phyloP scores from a whole-genome alignment of 352 stramenopile species.

The Phytophthora europaea region DNA sequence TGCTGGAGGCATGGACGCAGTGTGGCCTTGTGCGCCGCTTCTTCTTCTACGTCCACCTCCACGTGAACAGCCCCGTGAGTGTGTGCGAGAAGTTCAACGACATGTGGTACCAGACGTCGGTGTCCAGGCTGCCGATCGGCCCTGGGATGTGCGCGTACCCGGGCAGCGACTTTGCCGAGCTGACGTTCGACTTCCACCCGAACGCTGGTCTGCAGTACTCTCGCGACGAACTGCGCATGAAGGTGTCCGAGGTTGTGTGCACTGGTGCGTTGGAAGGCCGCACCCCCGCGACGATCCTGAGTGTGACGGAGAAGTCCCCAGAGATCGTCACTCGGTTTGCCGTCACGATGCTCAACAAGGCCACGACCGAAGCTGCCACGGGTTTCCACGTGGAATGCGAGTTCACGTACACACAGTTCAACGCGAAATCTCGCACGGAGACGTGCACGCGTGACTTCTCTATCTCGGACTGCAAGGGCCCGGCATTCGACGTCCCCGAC shows the following conservation, averaged over 20 bases:
- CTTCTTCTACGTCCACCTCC: slow-evolving; percentile 61
- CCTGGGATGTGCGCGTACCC: slow-evolving; percentile 59
- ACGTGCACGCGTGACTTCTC: slow-evolving; percentile 57
- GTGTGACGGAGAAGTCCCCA: slow-evolving; percentile 32
- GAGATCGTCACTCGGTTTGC: slow-evolving; percentile 68
- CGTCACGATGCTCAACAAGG: slow-evolving; percentile 57
- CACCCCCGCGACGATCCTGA: slow-evolving; percentile 45
- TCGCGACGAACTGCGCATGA: slow-evolving; percentile 45
- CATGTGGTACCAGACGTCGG: slow-evolving; percentile 76
- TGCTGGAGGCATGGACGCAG: neutral
- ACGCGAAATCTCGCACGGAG: slow-evolving; percentile 28
- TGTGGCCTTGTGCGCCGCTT: neutral
- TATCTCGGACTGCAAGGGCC: slow-evolving; percentile 70
- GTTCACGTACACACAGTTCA: slow-evolving; percentile 63
- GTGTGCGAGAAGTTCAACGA: slow-evolving; percentile 66
- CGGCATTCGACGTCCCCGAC: slow-evolving; percentile 55
- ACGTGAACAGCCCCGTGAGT: slow-evolving; percentile 53
- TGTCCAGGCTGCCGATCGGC: slow-evolving; percentile 43
- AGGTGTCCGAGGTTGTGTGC: slow-evolving; percentile 58
- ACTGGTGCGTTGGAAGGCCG: slow-evolving; percentile 40
- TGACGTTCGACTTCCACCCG: slow-evolving; percentile 73
- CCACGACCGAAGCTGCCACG: slow-evolving; percentile 48
- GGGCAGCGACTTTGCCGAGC: slow-evolving; percentile 70
- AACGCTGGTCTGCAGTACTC: slow-evolving; percentile 53
- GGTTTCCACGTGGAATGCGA: slow-evolving; percentile 56